These are phyloP conservation scores for Rhizopus sp. DNA, from an alignment of 371 early-diverging fungal species.

Conservation along the genomic window DNA sequence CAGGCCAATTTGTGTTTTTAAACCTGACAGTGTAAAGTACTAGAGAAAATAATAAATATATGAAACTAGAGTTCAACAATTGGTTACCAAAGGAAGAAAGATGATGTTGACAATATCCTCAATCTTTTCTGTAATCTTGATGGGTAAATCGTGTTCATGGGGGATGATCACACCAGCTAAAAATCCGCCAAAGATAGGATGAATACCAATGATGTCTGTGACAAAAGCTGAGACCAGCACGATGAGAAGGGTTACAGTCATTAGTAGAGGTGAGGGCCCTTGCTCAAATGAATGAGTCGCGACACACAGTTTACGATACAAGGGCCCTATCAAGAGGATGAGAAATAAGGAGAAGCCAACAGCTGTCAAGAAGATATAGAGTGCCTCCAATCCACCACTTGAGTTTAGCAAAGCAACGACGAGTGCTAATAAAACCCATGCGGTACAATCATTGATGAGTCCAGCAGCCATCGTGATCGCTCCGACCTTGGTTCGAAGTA, in stretches of 20 bases:
- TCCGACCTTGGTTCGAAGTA: slow-evolving; percentile 83
- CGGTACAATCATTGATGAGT: slow-evolving; percentile 84
- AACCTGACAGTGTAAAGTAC: slow-evolving; percentile 92
- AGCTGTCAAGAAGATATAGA: slow-evolving; percentile 71
- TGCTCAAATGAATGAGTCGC: slow-evolving; percentile 53
- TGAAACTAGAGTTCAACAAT: background rate
- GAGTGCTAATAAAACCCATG: slow-evolving; percentile 84
- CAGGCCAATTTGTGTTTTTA: slow-evolving; percentile 82
- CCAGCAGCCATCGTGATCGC: slow-evolving; percentile 84
- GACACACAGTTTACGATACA: slow-evolving; percentile 50
- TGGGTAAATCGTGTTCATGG: slow-evolving; percentile 85
- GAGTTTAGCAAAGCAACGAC: slow-evolving; percentile 79
- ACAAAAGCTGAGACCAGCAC: slow-evolving; percentile 76
- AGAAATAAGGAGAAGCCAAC: slow-evolving; percentile 64
- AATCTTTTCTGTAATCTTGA: slow-evolving; percentile 86
- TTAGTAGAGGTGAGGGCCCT: slow-evolving; percentile 65
- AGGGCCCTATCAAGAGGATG: slow-evolving; percentile 60
- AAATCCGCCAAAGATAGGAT: slow-evolving; percentile 93
- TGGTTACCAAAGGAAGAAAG: slow-evolving; percentile 79
- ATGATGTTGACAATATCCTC: slow-evolving; percentile 89
- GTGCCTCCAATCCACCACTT: slow-evolving; percentile 60
- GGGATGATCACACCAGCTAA: slow-evolving; percentile 86
- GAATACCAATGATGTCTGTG: slow-evolving; percentile 85
- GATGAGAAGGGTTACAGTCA: slow-evolving; percentile 66
- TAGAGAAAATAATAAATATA: slow-evolving; percentile 11